Percentiles rank a stretch among this genome's conserved stretches.
Evolutionary conservation across 441 rosid species (phyloP).

Genomic region (Cnidoscolus chayamansa): DNA sequence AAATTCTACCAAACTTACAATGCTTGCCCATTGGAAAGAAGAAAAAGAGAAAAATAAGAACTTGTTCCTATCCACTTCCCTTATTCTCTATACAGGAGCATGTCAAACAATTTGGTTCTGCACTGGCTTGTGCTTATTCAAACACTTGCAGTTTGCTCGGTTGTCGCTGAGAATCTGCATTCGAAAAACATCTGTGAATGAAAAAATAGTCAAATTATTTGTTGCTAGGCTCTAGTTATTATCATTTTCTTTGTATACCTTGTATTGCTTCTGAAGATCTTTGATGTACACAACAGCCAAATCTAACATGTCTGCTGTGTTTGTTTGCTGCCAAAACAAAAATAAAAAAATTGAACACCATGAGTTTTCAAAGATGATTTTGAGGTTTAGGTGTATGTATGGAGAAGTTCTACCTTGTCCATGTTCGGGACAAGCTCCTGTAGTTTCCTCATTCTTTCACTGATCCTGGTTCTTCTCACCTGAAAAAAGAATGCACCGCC

Average conservation of each 20-base stretch:
- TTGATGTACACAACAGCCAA: slow-evolving; percentile 48
- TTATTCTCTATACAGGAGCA: slow-evolving; percentile 27
- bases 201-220: not conserved
- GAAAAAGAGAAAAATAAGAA: slow-evolving; percentile 2
- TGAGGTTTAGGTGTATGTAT: not conserved
- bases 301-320: slow-evolving; percentile 50
- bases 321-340: slow-evolving; percentile 38
- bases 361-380: not conserved
- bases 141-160: slow-evolving; percentile 58
- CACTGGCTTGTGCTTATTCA: slow-evolving; percentile 32
- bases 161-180: slow-evolving; percentile 48
- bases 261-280: slow-evolving; percentile 47
- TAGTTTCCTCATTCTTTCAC: slow-evolving; percentile 38
- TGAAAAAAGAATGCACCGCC: slow-evolving; percentile 7
- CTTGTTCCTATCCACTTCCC: slow-evolving; percentile 18
- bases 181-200: not conserved
- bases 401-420: slow-evolving; percentile 29
- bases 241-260: slow-evolving; percentile 27
- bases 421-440: slow-evolving; percentile 40
- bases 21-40: not conserved
- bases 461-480: slow-evolving; percentile 38
- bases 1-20: slow-evolving; percentile 17
- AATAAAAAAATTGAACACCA: slow-evolving; percentile 7
- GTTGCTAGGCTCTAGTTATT: not conserved
- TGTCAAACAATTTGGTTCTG: slow-evolving; percentile 33